These are phyloP conservation scores for Leucocoprinus birnbaumii DNA, from an alignment of 768 basidiomycete genomes.

Conservation along the genomic window DNA sequence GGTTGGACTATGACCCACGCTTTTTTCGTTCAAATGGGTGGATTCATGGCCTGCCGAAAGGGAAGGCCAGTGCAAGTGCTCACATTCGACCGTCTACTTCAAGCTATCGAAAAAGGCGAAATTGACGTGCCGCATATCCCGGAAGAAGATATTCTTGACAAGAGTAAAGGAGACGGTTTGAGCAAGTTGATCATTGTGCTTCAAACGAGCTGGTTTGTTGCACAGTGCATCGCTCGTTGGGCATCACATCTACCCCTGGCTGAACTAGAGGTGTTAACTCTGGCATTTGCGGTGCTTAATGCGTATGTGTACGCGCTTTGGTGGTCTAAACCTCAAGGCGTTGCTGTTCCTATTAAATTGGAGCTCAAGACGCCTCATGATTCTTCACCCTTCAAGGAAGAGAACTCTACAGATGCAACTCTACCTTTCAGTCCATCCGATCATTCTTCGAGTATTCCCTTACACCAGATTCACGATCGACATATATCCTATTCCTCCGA, in stretches of 20 bases:
- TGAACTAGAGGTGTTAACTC: slow-evolving; percentile 9
- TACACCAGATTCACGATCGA: no score
- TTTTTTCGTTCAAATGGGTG: slow-evolving; percentile 14
- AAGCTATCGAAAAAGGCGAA: not conserved
- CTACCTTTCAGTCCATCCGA: not conserved
- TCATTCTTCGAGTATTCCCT: no score
- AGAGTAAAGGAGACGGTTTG: slow-evolving; percentile 8
- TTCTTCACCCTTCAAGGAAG: no score
- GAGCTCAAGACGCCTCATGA: no score
- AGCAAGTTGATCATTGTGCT: not conserved
- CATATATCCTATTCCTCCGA: no score
- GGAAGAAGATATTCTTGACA: not conserved
- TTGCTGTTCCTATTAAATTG: no score
- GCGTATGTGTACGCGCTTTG: slow-evolving; percentile 5
- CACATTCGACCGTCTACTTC: slow-evolving; percentile 3
- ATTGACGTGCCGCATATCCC: not conserved
- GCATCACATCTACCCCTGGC: not conserved
- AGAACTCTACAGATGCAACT: no score
- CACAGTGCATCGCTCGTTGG: slow-evolving; percentile 7
- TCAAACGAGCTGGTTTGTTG: slow-evolving; percentile 7
- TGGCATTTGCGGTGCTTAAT: slow-evolving; percentile 6
- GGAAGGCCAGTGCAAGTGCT: slow-evolving; percentile 2
- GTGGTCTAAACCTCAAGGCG: slow-evolving; percentile 10
- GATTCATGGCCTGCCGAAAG: slow-evolving; percentile 5
- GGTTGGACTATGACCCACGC: slow-evolving; percentile 16